These are phyloP conservation scores for Ailanthus altissimus DNA, from an alignment of 345 rosid genomes.

Conservation along the genomic window DNA sequence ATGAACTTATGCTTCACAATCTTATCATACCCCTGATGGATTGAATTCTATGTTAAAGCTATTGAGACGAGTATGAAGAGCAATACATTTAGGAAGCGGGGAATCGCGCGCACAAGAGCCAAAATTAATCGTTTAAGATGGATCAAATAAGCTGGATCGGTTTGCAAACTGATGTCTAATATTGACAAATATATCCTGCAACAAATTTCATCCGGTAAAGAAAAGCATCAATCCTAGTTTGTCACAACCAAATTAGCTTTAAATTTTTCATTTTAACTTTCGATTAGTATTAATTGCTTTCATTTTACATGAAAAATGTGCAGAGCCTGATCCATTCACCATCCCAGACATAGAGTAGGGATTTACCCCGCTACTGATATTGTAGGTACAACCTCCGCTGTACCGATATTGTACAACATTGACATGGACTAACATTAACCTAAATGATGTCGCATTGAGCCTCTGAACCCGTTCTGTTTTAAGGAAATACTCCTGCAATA, in stretches of 20 bases:
- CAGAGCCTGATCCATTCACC: not conserved
- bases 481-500: conserved; percentile 13
- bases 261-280: not conserved
- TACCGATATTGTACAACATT: not conserved
- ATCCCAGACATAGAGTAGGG: not conserved
- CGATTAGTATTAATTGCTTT: not conserved
- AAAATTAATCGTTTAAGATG: no score
- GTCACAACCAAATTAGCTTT: not conserved
- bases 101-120: no score
- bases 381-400: not conserved
- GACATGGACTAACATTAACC: not conserved
- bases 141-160: no score
- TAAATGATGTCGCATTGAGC: not conserved
- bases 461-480: not conserved
- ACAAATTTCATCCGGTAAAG: not conserved
- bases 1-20: no score
- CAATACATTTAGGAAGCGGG: no score
- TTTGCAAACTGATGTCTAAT: not conserved
- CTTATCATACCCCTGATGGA: no score
- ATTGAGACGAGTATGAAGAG: no score
- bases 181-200: not conserved
- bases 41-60: no score
- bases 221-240: not conserved
- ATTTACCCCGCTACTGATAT: not conserved
- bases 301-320: not conserved